Base-by-base conservation (phyloP, 2,329 filamentous ascomycete species). In the Fonsecaea erecta region DNA sequence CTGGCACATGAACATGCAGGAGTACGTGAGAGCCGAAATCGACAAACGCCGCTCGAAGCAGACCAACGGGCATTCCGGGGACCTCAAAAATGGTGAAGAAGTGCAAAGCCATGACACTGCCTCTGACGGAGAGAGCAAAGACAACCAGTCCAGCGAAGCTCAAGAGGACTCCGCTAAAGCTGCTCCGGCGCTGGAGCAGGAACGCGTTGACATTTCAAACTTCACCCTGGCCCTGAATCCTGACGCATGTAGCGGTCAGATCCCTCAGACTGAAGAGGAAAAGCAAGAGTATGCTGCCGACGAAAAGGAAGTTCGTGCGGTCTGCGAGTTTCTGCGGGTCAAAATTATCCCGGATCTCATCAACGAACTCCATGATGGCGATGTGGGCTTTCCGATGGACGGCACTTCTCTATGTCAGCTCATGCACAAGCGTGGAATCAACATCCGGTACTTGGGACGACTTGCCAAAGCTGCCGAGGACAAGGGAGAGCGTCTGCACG, bases 311-410 rank as follows among this genome's bases (percentile, higher is more conserved):
- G 94, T 99, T 56, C 90, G 92, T 68, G 87, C 89, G 63, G 92
- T 92, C 32, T 95, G 93, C 80, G 83, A 87, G 60, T 93, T 90
- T 77, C 84, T 99, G 56, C 87, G 87, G 8, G 84, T 88, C 8
- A 88, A 90, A 66, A 86, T 92, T 61, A 90, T 99, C 70, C 93
- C 94, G n/a, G 87, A 90, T 62, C 84, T 99, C 63, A 79, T 98
- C 64, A 88, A 90, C 68, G 94, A 99, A 73, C 85, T 99, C 64
- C 90, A 90, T 75, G 92, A 96, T 70, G 93, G 92, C 6, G 94
- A 99, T 71, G 90, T 97, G 71, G 95, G 94, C 73, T 98, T 98
- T 82, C 95, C 95, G 12, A 97, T 98, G 92, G 96, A 99, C 73
- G 95, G 95, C n/a, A 87, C 91, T 74, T 97, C 94, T 21, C 83